phyloP scores from a whole-genome alignment of 495 filamentous ascomycete genomes.

The Aspergillus nidulans region DNA sequence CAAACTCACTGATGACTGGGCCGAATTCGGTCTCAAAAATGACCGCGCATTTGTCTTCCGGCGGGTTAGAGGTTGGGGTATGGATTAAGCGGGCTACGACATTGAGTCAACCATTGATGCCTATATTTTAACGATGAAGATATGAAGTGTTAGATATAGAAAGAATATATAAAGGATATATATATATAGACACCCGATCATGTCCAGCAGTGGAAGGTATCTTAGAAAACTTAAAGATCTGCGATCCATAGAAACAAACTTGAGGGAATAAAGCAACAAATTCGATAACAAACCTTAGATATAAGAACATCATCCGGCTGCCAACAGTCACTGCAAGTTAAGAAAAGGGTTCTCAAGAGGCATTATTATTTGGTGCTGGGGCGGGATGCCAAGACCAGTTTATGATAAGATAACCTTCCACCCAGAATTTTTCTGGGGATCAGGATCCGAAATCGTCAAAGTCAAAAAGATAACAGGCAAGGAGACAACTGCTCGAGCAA shows the following conservation, averaged over 20 bases:
- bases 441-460: not conserved
- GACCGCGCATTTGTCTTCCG: conserved; percentile 85
- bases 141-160: not conserved
- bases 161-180: too few species aligned
- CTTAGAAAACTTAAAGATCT: too few species aligned
- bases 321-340: too few species aligned
- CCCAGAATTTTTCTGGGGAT: conserved; percentile 4
- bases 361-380: too few species aligned
- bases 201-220: too few species aligned
- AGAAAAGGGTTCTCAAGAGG: too few species aligned
- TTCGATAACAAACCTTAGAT: too few species aligned
- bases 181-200: too few species aligned
- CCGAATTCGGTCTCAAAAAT: conserved; percentile 76
- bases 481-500: not conserved
- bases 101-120: not conserved
- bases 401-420: conserved; percentile 11
- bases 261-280: too few species aligned
- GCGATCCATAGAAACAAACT: too few species aligned
- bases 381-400: not conserved
- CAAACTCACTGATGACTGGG: conserved; percentile 83
- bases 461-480: not conserved
- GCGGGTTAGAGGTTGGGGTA: conserved; percentile 57
- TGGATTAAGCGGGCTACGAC: conserved; percentile 22
- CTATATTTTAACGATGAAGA: not conserved
- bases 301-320: too few species aligned